Conservation (phyloP, 2,329 filamentous ascomycete species). For the Colletotrichum lini region DNA sequence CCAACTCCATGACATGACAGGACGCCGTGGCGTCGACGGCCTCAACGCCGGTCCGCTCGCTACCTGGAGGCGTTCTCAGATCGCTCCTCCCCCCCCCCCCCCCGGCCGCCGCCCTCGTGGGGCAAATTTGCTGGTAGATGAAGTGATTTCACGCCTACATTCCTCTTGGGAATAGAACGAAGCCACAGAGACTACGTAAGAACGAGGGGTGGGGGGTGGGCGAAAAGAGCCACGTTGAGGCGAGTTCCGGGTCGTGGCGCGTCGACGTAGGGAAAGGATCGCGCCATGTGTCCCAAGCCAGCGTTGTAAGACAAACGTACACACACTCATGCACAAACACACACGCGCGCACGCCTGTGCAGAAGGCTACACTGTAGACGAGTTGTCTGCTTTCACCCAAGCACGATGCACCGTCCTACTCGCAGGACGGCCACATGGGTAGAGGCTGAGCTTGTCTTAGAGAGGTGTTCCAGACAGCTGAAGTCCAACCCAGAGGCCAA, state of each 20-base stretch:
- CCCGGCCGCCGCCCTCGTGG: no score
- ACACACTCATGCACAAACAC: no score
- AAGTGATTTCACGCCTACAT: conserved; percentile 13
- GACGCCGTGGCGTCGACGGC: conserved; percentile 10
- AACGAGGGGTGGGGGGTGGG: no score
- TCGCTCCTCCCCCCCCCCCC: neutral
- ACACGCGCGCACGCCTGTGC: no score
- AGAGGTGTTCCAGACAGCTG: no score
- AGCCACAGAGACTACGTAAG: no score
- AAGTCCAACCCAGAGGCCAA: no score
- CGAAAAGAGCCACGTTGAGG: conserved; percentile 23
- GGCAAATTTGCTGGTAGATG: conserved; percentile 6
- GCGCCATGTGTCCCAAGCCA: conserved; percentile 5
- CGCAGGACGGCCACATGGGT: no score
- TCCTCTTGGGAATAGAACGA: neutral
- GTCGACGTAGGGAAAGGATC: conserved; percentile 2
- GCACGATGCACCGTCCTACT: no score
- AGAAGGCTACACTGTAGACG: no score
- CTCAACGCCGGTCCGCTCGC: conserved; percentile 4
- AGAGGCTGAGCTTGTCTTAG: no score
- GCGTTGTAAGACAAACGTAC: conserved; percentile 12
- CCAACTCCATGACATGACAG: neutral
- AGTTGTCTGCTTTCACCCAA: no score
- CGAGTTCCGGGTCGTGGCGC: conserved; percentile 14
- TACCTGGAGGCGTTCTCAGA: neutral